Evolutionary conservation across 345 rosid genomes (phyloP).

Genomic region (Carallia brachiata): DNA sequence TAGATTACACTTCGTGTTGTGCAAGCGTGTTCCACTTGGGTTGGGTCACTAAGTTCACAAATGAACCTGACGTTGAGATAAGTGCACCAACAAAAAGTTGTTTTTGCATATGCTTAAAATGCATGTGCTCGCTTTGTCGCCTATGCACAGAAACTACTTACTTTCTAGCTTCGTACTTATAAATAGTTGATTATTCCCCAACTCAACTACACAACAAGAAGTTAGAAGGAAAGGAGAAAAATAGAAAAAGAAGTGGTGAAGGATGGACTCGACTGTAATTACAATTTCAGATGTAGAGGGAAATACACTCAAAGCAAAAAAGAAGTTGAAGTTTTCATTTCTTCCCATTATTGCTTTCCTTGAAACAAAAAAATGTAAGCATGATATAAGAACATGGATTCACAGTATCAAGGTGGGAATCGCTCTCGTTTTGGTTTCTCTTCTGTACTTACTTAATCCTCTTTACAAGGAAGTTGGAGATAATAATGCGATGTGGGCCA

Average conservation of each 20-base stretch:
- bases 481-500: slow-evolving; percentile 72
- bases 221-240: background rate
- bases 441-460: slow-evolving; percentile 54
- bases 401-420: slow-evolving; percentile 65
- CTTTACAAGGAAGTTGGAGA: slow-evolving; percentile 57
- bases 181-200: slow-evolving; percentile 10
- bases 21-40: slow-evolving; percentile 51
- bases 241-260: background rate
- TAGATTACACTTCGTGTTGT: slow-evolving; percentile 21
- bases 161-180: slow-evolving; percentile 9
- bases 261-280: slow-evolving; percentile 42
- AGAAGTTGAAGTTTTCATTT: slow-evolving; percentile 6
- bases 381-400: slow-evolving; percentile 32
- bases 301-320: slow-evolving; percentile 9
- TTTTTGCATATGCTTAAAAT: background rate
- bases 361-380: slow-evolving; percentile 16
- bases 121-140: slow-evolving; percentile 23
- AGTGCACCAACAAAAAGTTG: background rate
- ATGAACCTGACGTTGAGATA: background rate
- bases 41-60: slow-evolving; percentile 22
- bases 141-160: background rate
- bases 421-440: slow-evolving; percentile 60
- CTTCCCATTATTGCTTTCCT: slow-evolving; percentile 16
- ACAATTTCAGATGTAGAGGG: slow-evolving; percentile 31
- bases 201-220: slow-evolving; percentile 6